phyloP scores from a whole-genome alignment of 768 basidiomycete species.

The Phylloporus rhodoxanthus region DNA sequence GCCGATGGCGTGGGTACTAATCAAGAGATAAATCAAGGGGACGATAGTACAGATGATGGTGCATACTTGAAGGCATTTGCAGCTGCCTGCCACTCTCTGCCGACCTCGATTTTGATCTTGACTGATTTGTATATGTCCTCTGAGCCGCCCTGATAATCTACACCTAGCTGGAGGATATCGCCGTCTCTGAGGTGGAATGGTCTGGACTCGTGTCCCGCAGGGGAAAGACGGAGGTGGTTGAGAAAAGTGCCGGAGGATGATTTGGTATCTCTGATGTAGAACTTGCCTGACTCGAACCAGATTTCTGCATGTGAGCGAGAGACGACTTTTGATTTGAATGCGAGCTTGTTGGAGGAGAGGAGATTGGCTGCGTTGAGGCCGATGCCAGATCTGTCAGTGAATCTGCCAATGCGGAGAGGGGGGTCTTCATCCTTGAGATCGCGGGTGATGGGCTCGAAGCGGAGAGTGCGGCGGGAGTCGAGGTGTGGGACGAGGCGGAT shows the following conservation, averaged over 20 bases:
- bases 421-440: constrained; percentile 69
- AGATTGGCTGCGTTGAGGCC: constrained; percentile 63
- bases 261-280: constrained; percentile 88
- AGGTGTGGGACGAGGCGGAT: constrained; percentile 95
- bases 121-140: constrained; percentile 97
- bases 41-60: background rate
- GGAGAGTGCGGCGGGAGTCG: constrained; percentile 80
- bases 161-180: constrained; percentile 89
- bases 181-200: constrained; percentile 84
- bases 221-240: constrained; percentile 86
- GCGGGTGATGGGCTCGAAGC: constrained; percentile 87
- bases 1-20: constrained; percentile 67
- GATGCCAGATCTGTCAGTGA: constrained; percentile 79
- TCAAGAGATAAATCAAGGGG: background rate
- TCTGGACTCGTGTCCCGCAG: constrained; percentile 75
- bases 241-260: constrained; percentile 89
- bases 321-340: constrained; percentile 95
- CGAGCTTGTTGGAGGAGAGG: constrained; percentile 74
- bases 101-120: constrained; percentile 89
- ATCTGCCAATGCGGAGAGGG: constrained; percentile 83
- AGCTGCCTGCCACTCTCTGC: constrained; percentile 83
- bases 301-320: constrained; percentile 92
- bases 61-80: constrained; percentile 83
- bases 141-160: constrained; percentile 95
- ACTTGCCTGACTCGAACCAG: constrained; percentile 69